phyloP scores from a whole-genome alignment of 2,329 filamentous ascomycete species.

The Aspergillus vadensis region DNA sequence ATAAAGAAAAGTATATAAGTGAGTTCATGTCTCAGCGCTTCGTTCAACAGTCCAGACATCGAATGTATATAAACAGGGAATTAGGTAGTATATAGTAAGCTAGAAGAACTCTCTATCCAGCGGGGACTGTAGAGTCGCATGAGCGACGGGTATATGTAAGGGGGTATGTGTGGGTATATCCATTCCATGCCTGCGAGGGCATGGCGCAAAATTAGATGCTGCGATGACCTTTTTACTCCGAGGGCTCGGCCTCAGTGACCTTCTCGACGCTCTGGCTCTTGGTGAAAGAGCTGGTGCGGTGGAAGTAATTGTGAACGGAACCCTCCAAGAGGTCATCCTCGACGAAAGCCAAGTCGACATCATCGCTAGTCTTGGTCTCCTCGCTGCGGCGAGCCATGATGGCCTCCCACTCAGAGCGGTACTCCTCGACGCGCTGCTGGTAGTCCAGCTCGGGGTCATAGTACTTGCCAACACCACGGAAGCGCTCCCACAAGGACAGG shows the following conservation, averaged over 20 bases:
- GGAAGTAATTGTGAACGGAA: constrained; percentile 6
- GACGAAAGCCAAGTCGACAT: not conserved
- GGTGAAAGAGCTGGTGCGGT: constrained; percentile 1
- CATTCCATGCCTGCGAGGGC: not conserved
- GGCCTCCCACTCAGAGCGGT: constrained; percentile 7
- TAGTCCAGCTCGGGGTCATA: constrained; percentile 9
- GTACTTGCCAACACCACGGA: constrained; percentile 5
- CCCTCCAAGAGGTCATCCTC: constrained; percentile 2
- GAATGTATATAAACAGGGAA: not conserved
- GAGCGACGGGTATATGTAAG: not conserved
- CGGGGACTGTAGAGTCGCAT: not conserved
- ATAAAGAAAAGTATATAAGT: not conserved
- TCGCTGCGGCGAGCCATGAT: constrained; percentile 4
- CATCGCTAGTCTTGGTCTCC: not conserved
- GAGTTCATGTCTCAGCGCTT: not conserved
- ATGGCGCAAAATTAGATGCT: not conserved
- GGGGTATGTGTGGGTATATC: not conserved
- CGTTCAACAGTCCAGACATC: not conserved
- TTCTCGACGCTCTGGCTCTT: not conserved
- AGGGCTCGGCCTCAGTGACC: not conserved
- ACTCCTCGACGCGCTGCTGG: constrained; percentile 7
- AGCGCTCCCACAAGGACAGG: constrained; percentile 10
- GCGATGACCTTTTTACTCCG: not conserved
- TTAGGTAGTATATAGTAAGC: not conserved
- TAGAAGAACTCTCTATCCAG: not conserved